Evolutionary conservation across 306 rosid genomes (phyloP), one percentile per base, ranked within the genome.

Genomic region (Lupinus albus): DNA sequence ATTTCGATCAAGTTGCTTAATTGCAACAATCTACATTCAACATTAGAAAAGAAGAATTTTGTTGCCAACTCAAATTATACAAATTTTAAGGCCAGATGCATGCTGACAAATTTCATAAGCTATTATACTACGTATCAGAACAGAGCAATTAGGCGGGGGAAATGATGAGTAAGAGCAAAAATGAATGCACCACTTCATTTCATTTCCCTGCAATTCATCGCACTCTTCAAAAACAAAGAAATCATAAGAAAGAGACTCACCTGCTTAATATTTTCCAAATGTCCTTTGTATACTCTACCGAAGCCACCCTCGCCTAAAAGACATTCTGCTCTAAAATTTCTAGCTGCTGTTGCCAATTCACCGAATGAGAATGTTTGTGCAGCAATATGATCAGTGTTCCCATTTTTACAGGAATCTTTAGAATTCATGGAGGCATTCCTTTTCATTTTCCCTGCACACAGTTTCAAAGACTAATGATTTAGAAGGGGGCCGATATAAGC

Each of bases 281-380:
- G 91, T 56, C 98, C 98, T 78, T 86, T 89, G 69, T 86, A 93
- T 38, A 88, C 97, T 76, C 88, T 82, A 59, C 98, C 98, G 67
- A 93, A 93, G 60, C 97, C 96, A 30, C 98, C 98, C 77, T 88
- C 96, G 0, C 98, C 97, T 83, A 93, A 52, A 56, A 86, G 93
- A 67, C 95, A 87, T 42, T 89, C 97, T 9, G 87, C 74, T 76
- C 86, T 83, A 57, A 93, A 93, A 65, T 93, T 89, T 79, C 83
- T 88, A 71, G 98, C 88, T 62, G 98, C 98, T 11, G 78, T 67
- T 11, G 94, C 95, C 89, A 93, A 70, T 71, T 93, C 98, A 49
- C 93, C 94, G 79, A 86, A 93, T 56, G 88, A 61, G 79, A 89
- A 93, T 35, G 81, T 89, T 77, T 89, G 89, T 28, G 98, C 97